Base-by-base conservation (phyloP, 1,284 basidiomycete species). In the Psilocybe mexicana region DNA sequence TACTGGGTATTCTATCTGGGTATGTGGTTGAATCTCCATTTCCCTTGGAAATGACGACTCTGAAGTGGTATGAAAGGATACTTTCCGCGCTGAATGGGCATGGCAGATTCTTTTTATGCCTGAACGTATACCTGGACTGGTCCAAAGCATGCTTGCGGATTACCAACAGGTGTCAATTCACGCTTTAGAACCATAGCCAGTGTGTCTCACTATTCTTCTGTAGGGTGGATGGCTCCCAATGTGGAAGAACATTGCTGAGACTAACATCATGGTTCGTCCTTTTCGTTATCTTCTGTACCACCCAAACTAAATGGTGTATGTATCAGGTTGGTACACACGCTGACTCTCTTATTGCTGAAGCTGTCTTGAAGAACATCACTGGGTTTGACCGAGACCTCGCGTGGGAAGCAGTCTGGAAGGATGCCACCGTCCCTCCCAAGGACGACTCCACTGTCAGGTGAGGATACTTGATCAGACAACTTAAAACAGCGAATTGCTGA, bases 171-270 rank as follows among this genome's bases (percentile, higher is more conserved):
- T 85, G 59, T 30, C 11, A 7, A 25, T 28, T 23, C 3, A 12
- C 3, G 2, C 23, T 43, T 40, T n/a, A 7, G n/a, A 11, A 35
- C n/a, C 23, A 14, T 18, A 46, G 36, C 11, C 6, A 11, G 33
- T 6, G 51, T 25, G 25, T 14, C 47, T 53, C 7, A 36, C 4
- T 25, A 7, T n/a, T 49, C 23, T 8, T 14, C 10, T 35, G 18
- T 63, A 92, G 83, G 85, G 89, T 26, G 92, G 92, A 3, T 92
- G 90, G 88, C 73, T 94, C 46, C 92, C 92, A 0, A 93, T 94
- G 91, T 94, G 92, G 92, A 93, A 93, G 74, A 94, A 93, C 63
- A 82, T 93, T 14, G 84, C 90, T 2, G 70, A 72, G 58, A 71
- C 70, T 2, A 72, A 69, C 54, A 71, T 71, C 38, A 72, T 59